Base-by-base conservation (phyloP, 1,139 yeast genomes). In the Yamadazyma oceani region DNA sequence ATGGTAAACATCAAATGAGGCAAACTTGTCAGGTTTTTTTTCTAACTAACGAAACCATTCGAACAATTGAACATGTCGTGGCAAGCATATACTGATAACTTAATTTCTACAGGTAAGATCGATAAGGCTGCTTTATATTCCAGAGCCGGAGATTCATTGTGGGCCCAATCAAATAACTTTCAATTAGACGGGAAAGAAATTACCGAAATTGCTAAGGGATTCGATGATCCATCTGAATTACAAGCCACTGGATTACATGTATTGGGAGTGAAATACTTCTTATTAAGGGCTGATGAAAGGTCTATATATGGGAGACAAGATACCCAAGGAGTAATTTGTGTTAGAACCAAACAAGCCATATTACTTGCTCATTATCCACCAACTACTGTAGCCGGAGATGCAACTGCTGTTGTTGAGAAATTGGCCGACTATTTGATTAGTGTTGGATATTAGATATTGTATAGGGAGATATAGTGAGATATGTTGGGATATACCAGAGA, bases 81-180 rank as follows among this genome's bases (percentile, higher is more conserved):
- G 69, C 66, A 71, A 82, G 97, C 96, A 44, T 92, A 92, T 75
- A 89, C 97, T 44, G 97, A 92, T 62, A 89, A 89, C 66, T 80
- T 92, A 53, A 70, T 85, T 52, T 85, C 82, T 40, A 83, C 96
- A 41, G 88, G 88, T 49, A 87, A 86, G 63, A 74, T 92, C 52
- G 97, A 90, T 69, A 81, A 82, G 64, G 96, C 97, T 26, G 94
- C 95, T 36, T 80, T 92, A 53, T 89, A 85, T 68, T 90, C 97
- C 12, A 82, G 85, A 51, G 96, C 95, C 10, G 98, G 98, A 32
- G 96, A 90, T 62, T 78, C 96, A 25, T 78, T 82, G 41, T 92
- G 98, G 98, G 97, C 98, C 17, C 80, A 83, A 54, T 74, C 95
- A 17, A 75, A 86, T 42, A 79, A 79, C 36, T 79, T 87, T 55